Base-by-base conservation (phyloP, 768 basidiomycete species). In the Leccinum imitatum region DNA sequence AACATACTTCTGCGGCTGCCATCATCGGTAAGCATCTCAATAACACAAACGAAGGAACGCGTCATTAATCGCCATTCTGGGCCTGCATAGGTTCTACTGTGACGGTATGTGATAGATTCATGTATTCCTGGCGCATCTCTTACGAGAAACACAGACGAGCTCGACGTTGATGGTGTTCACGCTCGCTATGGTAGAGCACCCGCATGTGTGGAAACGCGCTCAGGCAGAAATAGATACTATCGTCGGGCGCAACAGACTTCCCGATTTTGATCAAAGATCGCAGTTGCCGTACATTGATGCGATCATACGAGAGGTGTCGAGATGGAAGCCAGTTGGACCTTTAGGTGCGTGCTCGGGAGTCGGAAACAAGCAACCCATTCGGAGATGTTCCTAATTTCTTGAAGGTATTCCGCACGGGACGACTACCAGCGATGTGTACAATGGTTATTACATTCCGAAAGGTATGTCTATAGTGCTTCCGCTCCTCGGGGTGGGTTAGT, bases 371-470 rank as follows among this genome's bases (percentile, higher is more conserved):
- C 8, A 41, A 8, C 7, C 3, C 17, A 41, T 23, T 8, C 5
- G 3, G 3, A 11, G 11, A 50, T 33, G 10, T 5, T 27, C 48
- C n/a, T 39, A 21, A 35, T 59, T n/a, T 23, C 21, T 6, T 23
- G 9, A 23, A 56, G 57, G 55, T 9, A 19, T 72, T 33, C 67
- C 71, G 6, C 74, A 74, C 57, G 48, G 59, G 7, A 30, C 66
- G 1, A 77, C 75, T 0, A 59, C 70, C 46, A 76, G 77, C 58
- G 79, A 80, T 39, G 58, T 73, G 6, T 80, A 79, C 63, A 66
- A 73, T 35, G 75, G 77, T 14, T 81, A 80, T 57, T 68, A 80
- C 13, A 86, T 86, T 46, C 84, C 84, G 5, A 75, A 76, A 59
- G 84, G 83, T 44, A 56, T 27, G 47, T 19, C 9, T 17, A 2